phyloP scores from a whole-genome alignment of 2,329 filamentous ascomycete species.

The Phyllosticta citriasiana region DNA sequence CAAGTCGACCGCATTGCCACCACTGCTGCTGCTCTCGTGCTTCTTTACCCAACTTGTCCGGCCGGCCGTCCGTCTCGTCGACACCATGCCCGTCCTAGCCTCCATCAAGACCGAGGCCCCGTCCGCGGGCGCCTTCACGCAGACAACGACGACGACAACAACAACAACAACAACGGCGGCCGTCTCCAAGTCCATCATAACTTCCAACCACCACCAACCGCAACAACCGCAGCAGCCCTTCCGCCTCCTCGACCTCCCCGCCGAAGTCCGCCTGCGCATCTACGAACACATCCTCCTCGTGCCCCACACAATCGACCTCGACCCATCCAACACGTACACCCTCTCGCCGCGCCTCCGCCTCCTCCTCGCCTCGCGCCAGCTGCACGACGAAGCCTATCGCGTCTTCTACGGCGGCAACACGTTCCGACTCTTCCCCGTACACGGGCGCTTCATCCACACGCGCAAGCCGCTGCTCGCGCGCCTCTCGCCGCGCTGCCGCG shows the following conservation, averaged over 20 bases:
- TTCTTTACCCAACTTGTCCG: constrained; percentile 19
- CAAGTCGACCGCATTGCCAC: constrained; percentile 1
- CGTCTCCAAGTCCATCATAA: background rate
- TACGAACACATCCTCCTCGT: constrained; percentile 39
- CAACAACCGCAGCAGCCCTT: constrained; percentile 24
- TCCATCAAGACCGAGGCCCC: background rate
- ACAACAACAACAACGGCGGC: background rate
- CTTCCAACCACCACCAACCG: background rate
- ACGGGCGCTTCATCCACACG: constrained; percentile 56
- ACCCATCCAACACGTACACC: constrained; percentile 53
- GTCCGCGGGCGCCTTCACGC: background rate
- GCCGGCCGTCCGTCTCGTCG: background rate
- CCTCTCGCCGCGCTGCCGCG: constrained; percentile 50
- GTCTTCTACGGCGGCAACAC: constrained; percentile 43
- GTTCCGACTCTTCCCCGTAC: constrained; percentile 44
- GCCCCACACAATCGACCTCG: constrained; percentile 53
- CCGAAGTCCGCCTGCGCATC: constrained; percentile 43
- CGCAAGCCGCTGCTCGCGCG: constrained; percentile 62
- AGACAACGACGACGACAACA: background rate
- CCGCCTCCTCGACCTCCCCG: constrained; percentile 43
- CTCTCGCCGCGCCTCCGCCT: constrained; percentile 52
- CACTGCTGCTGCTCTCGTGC: constrained; percentile 23
- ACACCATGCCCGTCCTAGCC: constrained; percentile 12
- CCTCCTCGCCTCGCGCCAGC: constrained; percentile 50
- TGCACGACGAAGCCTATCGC: constrained; percentile 42